Evolutionary conservation across 1,284 basidiomycete species (phyloP), one percentile per base, ranked within the genome.

Genomic region (Cutaneotrichosporon cyanovorans): DNA sequence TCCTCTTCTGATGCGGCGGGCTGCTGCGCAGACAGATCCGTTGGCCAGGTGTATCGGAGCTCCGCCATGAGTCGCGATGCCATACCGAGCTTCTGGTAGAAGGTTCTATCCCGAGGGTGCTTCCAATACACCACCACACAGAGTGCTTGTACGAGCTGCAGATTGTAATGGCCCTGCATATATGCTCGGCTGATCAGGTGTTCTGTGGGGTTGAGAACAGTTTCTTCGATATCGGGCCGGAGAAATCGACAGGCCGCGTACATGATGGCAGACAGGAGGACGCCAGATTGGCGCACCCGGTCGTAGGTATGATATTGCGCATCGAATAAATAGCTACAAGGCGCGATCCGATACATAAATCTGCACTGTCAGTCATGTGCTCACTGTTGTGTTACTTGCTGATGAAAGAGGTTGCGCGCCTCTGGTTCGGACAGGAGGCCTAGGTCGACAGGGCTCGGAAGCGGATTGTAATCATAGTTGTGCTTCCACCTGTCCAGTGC

Each of bases 201-300:
- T 16, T 59, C 56, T 12, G 53, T 43, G 30, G 53, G 45, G 1
- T 30, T 38, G 35, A 41, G 42, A 0, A 57, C 21, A 7, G 49
- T 36, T 0, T 32, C 39, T 16, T 42, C 50, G 5, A 62, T 43
- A 0, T 50, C 43, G 2, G 55, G 53, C 9, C 46, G 48, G 12
- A 49, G 47, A 31, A 57, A 59, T 9, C 55, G 53, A 12, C 53
- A 20, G 10, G 59, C 40, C 0, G 56, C 59, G 7, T 46, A 52
- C 9, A 64, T 44, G 28, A 62, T 53, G 1, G 58, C 57, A 3
- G 58, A 53, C 42, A 61, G 55, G 5, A 64, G 50, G 0, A 34
- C 15, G 3, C 35, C 31, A 2, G 44, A 45, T 3, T 11, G 2
- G 7, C 37, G 35, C 2, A 54, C 32, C 7, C 48, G 46, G n/a